phyloP scores from a whole-genome alignment of 768 basidiomycete species.

The Trametes gibbosa region DNA sequence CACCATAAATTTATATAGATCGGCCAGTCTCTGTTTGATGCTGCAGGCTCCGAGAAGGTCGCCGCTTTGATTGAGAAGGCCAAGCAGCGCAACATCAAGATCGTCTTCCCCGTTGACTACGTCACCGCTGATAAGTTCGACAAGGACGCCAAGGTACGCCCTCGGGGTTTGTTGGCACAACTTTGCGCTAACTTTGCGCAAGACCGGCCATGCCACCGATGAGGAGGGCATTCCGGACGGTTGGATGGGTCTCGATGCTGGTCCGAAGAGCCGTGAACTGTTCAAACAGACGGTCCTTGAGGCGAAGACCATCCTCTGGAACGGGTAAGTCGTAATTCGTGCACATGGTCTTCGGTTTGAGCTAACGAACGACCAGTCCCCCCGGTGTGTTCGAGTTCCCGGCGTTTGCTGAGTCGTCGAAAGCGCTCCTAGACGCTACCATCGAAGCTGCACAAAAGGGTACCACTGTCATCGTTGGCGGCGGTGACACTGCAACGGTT shows the following conservation, averaged over 20 bases:
- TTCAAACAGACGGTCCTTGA: slow-evolving; percentile 79
- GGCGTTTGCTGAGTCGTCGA: slow-evolving; percentile 83
- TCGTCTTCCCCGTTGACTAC: slow-evolving; percentile 95
- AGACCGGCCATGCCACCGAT: slow-evolving; percentile 79
- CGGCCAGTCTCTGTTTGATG: slow-evolving; percentile 92
- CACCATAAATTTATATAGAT: slow-evolving; percentile 51
- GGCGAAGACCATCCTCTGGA: slow-evolving; percentile 97
- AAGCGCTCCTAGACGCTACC: slow-evolving; percentile 77
- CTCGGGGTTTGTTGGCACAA: neutral
- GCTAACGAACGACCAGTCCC: slow-evolving; percentile 52
- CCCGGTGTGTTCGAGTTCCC: slow-evolving; percentile 98
- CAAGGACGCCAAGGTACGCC: slow-evolving; percentile 77
- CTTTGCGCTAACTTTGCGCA: neutral
- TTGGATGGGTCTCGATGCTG: slow-evolving; percentile 95
- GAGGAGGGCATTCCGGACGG: slow-evolving; percentile 84
- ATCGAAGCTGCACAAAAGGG: slow-evolving; percentile 86
- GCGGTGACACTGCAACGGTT: slow-evolving; percentile 95
- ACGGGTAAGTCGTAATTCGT: slow-evolving; percentile 53
- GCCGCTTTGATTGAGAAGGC: slow-evolving; percentile 84
- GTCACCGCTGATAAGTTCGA: slow-evolving; percentile 94
- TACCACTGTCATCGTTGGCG: slow-evolving; percentile 91
- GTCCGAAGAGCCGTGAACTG: slow-evolving; percentile 76
- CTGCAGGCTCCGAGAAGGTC: slow-evolving; percentile 86
- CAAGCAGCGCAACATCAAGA: slow-evolving; percentile 84
- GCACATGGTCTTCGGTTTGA: neutral